A percentile compares a stretch with the other conserved stretches of the same genome.
phyloP scores from a whole-genome alignment of 129 eudicot genomes.

The Logfia minima region DNA sequence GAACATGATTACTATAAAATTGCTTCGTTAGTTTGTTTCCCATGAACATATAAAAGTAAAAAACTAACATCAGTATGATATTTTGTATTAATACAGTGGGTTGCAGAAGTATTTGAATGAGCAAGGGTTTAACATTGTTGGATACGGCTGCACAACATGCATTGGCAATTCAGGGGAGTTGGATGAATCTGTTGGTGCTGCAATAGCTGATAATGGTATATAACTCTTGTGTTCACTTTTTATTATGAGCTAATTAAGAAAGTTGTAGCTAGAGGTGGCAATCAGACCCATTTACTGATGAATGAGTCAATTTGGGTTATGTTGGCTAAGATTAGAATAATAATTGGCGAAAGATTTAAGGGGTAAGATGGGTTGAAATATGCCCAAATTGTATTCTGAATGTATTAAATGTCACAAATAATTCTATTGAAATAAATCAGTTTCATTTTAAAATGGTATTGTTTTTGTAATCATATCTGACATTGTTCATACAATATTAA shows the following conservation, averaged over 20 bases:
- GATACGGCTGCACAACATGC: constrained; percentile 93
- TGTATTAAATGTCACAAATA: neutral
- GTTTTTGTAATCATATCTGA: neutral
- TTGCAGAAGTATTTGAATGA: constrained; percentile 72
- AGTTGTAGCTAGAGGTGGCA: neutral
- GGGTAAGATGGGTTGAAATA: neutral
- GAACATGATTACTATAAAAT: neutral
- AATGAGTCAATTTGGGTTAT: constrained; percentile 1
- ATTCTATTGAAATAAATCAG: neutral
- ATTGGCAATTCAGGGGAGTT: constrained; percentile 92
- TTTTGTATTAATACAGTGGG: constrained; percentile 52
- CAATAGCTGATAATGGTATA: constrained; percentile 76
- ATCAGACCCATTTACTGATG: neutral
- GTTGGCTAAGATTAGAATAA: neutral
- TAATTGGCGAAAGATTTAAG: neutral
- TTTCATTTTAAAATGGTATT: neutral
- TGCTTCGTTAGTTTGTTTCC: neutral
- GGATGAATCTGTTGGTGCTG: constrained; percentile 78
- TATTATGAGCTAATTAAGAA: constrained; percentile 8
- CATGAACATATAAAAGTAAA: neutral
- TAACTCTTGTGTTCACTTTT: neutral
- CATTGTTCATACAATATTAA: neutral
- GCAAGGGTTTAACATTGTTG: constrained; percentile 90
- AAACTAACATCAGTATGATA: neutral
- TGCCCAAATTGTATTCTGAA: neutral